Base-by-base conservation (phyloP, 2,329 filamentous ascomycete species). In the Madurella mycetomatis region DNA sequence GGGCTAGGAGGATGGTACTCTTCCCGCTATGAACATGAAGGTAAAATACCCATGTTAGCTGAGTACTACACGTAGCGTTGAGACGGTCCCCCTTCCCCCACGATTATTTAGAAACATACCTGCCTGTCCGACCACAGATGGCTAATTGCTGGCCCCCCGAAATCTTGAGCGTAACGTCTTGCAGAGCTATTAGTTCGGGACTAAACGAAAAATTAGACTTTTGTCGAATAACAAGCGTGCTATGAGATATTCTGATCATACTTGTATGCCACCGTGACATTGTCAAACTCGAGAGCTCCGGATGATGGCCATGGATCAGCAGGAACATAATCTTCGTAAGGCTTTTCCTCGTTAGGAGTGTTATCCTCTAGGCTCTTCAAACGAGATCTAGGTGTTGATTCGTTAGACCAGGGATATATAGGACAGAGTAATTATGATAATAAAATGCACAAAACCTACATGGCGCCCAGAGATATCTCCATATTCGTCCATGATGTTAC, bases 111-210 rank as follows among this genome's bases (percentile, higher is more conserved):
- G 7, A 4, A 25, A 25, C 25, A 3, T 25, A 25, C 25, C 25
- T 25, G 43, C 42, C 79, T 19, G 75, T 83, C 2, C 80, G 72
- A 1, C 81, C 81, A 42, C 76, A 80, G 5, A 83, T 69, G 2
- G 75, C 69, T n/a, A 78, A 64, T 60, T 76, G 74, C 60, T 79
- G 69, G 8, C 79, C 79, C 0, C 75, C 62, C 40, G 60, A 18
- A 37, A 73, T 61, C 2, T 43, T 50, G 11, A 73, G 47, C 5
- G 39, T 62, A 0, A 73, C 1, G 11, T 63, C 43, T 4, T 57
- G 43, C 1, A 74, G 56, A 1, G 63, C 68, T 0, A 59, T 45
- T 0, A 55, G 19, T 5, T 54, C 54, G 7, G 9, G 18, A 32
- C 58, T 65, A 32, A 18, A 13, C 41, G 18, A 25, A 2, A 4